Evolutionary conservation across 2,329 filamentous ascomycete species (phyloP), one percentile per base, ranked within the genome.

Genomic region (Apiospora koreana): DNA sequence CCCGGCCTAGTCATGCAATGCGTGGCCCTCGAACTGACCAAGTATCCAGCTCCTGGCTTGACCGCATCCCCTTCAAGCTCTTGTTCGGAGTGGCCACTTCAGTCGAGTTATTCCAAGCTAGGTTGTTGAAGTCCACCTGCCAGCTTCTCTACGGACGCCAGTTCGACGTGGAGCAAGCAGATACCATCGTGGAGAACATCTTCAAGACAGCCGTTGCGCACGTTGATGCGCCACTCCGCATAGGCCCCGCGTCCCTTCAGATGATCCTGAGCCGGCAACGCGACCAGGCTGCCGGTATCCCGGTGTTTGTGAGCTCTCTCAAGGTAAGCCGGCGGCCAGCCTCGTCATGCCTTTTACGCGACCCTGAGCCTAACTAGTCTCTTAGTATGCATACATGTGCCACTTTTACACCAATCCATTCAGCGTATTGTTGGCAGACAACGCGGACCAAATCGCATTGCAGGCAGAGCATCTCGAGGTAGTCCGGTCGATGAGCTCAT

Each of bases 1-100:
- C 14, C 1, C 7, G 28, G 64, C 1, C 38, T 43, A 7, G 9
- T 9, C 23, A 28, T 18, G 41, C 46, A 3, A 25, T 66, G 42
- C 35, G 7, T 38, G 54, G 18, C 18, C 54, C 54, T n/a, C 38
- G 18, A 35, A 62, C 31, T 62, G 21, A 62, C 31, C 54, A 7
- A 38, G 25, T 43, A 21, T 64, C 42, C n/a, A 80, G 78, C 65
- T 88, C 86, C 50, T 96, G 93, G 92, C 86, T 89, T 10, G 88
- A 93, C 73, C 91, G 92, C 31, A 92, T 96, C 65, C 92, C 91
- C 0, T 94, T 96, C 73, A 88, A 92, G 1, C 83, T 94, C 1
- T 83, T 97, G 1, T 93, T 96, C 75, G 93, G 93, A 54, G 88
- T 97, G 69, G 93, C 93, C 38, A 96, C 94, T 0, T 95, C 93